Evolutionary conservation across 768 basidiomycete genomes (phyloP).

Genomic region (Boletellus sp.): DNA sequence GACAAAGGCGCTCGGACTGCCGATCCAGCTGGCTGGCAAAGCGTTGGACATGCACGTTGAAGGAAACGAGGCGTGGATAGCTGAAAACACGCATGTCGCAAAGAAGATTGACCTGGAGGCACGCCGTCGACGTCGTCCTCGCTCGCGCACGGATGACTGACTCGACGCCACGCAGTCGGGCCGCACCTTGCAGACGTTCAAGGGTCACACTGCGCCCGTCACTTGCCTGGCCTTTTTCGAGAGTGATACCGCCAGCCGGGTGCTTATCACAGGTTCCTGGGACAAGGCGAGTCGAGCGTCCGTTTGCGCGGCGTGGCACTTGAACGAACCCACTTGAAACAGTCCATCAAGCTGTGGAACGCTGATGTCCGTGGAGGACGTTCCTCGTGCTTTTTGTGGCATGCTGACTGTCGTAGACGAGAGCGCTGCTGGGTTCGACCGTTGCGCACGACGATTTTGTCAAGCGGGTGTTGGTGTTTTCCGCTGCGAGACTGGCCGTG

Average conservation of each 20-base stretch:
- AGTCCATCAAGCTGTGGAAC: slow-evolving; percentile 91
- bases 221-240: slow-evolving; percentile 74
- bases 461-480: slow-evolving; percentile 74
- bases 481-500: slow-evolving; percentile 61
- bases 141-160: slow-evolving; percentile 7
- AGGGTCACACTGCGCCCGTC: slow-evolving; percentile 86
- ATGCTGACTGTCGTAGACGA: slow-evolving; percentile 49
- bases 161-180: slow-evolving; percentile 64
- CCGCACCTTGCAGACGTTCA: slow-evolving; percentile 69
- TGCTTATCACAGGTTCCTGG: slow-evolving; percentile 92
- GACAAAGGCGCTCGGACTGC: slow-evolving; percentile 69
- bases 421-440: slow-evolving; percentile 63
- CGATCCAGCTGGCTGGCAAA: slow-evolving; percentile 73
- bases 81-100: slow-evolving; percentile 76
- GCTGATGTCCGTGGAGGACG: slow-evolving; percentile 47
- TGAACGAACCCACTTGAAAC: slow-evolving; percentile 11
- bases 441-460: slow-evolving; percentile 87
- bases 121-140: slow-evolving; percentile 12
- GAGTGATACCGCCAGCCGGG: slow-evolving; percentile 35
- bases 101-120: slow-evolving; percentile 79
- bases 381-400: not conserved
- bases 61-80: slow-evolving; percentile 75
- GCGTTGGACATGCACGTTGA: slow-evolving; percentile 67
- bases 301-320: not conserved
- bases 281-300: slow-evolving; percentile 56